Evolutionary conservation across 805 yeast species (phyloP).

Genomic region (Scheffersomyces ergatensis): DNA sequence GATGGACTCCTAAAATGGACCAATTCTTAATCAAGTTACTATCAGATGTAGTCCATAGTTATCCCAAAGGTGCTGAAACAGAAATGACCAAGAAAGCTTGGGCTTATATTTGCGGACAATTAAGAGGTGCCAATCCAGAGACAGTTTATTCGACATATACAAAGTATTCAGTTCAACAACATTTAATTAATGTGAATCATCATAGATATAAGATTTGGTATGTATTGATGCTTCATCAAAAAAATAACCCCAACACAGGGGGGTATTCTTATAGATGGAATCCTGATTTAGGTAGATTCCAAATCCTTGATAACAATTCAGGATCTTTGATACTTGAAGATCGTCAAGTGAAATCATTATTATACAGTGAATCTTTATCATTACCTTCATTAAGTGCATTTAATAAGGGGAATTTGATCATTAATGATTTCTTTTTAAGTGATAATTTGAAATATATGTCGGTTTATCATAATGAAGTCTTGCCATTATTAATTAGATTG

Average conservation of each 20-base stretch:
- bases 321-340: constrained; percentile 26
- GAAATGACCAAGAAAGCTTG: constrained; percentile 36
- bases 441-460: constrained; percentile 34
- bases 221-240: constrained; percentile 28
- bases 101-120: constrained; percentile 34
- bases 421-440: constrained; percentile 35
- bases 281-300: constrained; percentile 31
- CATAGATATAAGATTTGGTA: constrained; percentile 36
- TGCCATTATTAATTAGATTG: constrained; percentile 25
- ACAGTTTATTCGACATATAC: constrained; percentile 40
- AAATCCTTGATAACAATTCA: constrained; percentile 25
- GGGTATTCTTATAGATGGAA: constrained; percentile 35
- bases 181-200: constrained; percentile 33
- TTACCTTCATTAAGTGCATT: constrained; percentile 26
- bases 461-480: constrained; percentile 34
- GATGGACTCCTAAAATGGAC: constrained; percentile 41
- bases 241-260: constrained; percentile 12
- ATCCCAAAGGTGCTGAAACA: constrained; percentile 25
- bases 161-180: constrained; percentile 38
- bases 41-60: constrained; percentile 35
- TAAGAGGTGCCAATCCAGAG: constrained; percentile 36
- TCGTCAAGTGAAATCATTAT: constrained; percentile 25
- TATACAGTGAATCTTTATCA: constrained; percentile 28
- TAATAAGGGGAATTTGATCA: constrained; percentile 31
- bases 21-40: constrained; percentile 28